A percentile compares a stretch with the other conserved stretches of the same genome.
Evolutionary conservation across 768 basidiomycete genomes (phyloP).

Genomic region (Mycena floridula): DNA sequence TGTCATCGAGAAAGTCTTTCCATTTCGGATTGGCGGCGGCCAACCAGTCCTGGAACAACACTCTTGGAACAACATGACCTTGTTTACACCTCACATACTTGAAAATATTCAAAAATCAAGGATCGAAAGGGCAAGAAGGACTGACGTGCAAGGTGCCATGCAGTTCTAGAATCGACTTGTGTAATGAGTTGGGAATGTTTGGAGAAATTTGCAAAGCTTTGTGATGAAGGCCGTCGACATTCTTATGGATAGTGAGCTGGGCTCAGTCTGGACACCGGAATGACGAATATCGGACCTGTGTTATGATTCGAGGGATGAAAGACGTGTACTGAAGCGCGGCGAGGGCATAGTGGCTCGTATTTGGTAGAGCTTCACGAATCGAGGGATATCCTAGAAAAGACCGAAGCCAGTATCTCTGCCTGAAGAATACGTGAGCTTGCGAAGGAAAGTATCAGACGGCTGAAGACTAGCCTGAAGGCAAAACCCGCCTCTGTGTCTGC

Average conservation of each 20-base stretch:
- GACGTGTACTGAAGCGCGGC: constrained; percentile 74
- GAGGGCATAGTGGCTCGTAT: constrained; percentile 84
- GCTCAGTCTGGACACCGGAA: background rate
- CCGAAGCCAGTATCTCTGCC: constrained; percentile 87
- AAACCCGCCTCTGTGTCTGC: constrained; percentile 65
- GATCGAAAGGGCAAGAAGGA: background rate
- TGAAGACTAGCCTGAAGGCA: constrained; percentile 51
- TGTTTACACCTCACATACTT: constrained; percentile 74
- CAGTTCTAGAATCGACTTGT: constrained; percentile 59
- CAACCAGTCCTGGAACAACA: constrained; percentile 69
- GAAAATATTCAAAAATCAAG: constrained; percentile 4
- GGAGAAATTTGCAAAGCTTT: constrained; percentile 51
- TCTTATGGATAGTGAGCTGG: constrained; percentile 33
- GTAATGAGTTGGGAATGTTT: constrained; percentile 26
- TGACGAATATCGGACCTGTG: constrained; percentile 48
- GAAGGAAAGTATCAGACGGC: background rate
- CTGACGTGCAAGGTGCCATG: constrained; percentile 84
- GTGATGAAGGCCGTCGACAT: constrained; percentile 92
- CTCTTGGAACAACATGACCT: constrained; percentile 63
- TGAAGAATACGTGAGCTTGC: constrained; percentile 18
- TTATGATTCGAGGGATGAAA: constrained; percentile 60
- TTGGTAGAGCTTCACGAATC: constrained; percentile 77
- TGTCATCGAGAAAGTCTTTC: constrained; percentile 61
- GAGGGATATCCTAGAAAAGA: constrained; percentile 84
- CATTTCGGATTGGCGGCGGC: constrained; percentile 73